Conservation (phyloP, 129 eudicot genomes). For the Escallonia rubra region DNA sequence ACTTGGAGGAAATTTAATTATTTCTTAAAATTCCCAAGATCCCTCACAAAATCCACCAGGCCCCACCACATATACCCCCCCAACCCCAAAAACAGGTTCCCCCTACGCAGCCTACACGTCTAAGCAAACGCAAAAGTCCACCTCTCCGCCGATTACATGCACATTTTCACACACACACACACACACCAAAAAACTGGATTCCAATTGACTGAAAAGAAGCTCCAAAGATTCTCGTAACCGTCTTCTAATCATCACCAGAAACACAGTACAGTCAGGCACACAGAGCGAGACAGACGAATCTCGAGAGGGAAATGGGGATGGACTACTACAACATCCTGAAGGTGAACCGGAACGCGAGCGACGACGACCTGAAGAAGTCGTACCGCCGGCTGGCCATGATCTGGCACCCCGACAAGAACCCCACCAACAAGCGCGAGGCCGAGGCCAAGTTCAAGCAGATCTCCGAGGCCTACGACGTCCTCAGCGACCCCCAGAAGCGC, state of each 20-base stretch:
- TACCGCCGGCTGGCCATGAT: constrained; percentile 88
- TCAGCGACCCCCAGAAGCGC: constrained; percentile 89
- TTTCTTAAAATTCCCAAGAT: too few species aligned
- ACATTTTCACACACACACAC: not conserved
- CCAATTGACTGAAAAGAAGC: too few species aligned
- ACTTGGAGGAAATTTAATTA: too few species aligned
- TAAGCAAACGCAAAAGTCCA: too few species aligned
- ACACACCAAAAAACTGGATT: not conserved
- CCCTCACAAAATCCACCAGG: too few species aligned
- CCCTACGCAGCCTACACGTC: too few species aligned
- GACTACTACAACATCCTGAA: constrained; percentile 89
- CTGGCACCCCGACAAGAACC: constrained; percentile 81
- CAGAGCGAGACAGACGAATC: not conserved
- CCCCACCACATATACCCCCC: too few species aligned
- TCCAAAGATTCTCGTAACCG: not conserved
- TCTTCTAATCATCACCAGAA: not conserved
- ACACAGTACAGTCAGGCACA: too few species aligned
- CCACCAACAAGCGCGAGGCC: constrained; percentile 51
- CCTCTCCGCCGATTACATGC: not conserved
- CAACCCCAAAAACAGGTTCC: too few species aligned
- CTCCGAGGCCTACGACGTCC: constrained; percentile 89
- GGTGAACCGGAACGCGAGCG: constrained; percentile 85
- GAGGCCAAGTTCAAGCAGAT: constrained; percentile 90
- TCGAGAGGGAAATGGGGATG: constrained; percentile 46
- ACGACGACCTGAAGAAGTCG: constrained; percentile 73